Percentiles rank a stretch among this genome's conserved stretches.
Evolutionary conservation across 495 filamentous ascomycete genomes (phyloP).

Genomic region (Trichocladium antarcticum): DNA sequence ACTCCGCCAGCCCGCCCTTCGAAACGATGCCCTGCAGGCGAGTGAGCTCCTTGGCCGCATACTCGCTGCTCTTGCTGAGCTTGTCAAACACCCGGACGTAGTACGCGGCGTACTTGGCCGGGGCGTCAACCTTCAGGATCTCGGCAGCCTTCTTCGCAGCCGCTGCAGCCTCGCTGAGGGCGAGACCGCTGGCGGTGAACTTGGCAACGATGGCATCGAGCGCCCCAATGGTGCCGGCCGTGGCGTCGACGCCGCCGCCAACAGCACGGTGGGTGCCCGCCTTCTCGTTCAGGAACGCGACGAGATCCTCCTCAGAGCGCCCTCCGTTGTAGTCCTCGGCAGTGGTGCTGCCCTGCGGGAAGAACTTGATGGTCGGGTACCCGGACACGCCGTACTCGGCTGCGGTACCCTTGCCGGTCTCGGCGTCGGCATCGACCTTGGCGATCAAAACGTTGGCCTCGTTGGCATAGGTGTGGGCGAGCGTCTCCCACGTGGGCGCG

Average conservation of each 20-base stretch:
- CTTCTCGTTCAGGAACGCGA: constrained; percentile 79
- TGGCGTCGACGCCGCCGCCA: constrained; percentile 69
- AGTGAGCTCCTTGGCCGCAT: constrained; percentile 74
- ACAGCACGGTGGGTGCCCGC: constrained; percentile 74
- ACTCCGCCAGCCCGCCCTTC: constrained; percentile 74
- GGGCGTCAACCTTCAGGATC: constrained; percentile 47
- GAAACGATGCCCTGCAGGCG: constrained; percentile 67
- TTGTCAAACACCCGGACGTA: constrained; percentile 86
- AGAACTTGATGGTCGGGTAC: constrained; percentile 98
- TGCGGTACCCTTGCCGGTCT: constrained; percentile 67
- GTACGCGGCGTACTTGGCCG: constrained; percentile 76
- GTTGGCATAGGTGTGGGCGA: constrained; percentile 70
- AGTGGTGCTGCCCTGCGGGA: constrained; percentile 75
- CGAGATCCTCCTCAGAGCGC: constrained; percentile 64
- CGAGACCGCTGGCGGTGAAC: constrained; percentile 44
- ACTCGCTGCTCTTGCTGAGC: constrained; percentile 60
- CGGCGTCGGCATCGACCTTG: constrained; percentile 88
- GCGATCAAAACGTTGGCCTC: constrained; percentile 74
- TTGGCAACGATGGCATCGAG: constrained; percentile 65
- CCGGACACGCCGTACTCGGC: constrained; percentile 65
- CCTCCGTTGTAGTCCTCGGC: constrained; percentile 62
- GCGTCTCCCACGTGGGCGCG: constrained; percentile 78
- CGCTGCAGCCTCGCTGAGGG: constrained; percentile 45
- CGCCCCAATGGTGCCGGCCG: constrained; percentile 68
- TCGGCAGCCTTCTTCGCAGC: constrained; percentile 61